Percentiles rank a stretch among this genome's conserved stretches.
Conservation (phyloP, 148 eudicot species). For the Simmondsia chinensis region DNA sequence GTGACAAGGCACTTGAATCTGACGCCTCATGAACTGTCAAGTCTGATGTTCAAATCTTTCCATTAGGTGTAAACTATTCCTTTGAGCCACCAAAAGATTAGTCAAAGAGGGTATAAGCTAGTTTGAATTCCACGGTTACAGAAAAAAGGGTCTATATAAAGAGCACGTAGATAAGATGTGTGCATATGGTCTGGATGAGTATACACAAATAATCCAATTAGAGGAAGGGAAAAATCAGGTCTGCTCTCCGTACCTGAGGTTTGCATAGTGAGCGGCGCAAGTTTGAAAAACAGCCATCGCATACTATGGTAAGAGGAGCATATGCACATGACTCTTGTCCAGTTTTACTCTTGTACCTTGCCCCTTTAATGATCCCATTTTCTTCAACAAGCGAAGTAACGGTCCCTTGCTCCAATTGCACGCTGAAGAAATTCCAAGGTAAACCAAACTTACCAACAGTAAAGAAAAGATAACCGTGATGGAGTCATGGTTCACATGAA, state of each 20-base stretch:
- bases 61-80: no score
- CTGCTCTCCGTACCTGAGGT: constrained; percentile 39
- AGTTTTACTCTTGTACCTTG: constrained; percentile 58
- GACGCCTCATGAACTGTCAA: no score
- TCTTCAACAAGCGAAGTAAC: constrained; percentile 80
- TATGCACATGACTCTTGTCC: constrained; percentile 53
- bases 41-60: no score
- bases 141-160: no score
- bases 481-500: no score
- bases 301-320: constrained; percentile 84
- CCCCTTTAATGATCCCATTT: constrained; percentile 64
- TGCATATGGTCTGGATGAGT: no score
- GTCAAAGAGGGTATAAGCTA: no score
- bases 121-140: no score
- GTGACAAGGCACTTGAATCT: no score
- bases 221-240: background rate
- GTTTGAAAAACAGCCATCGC: constrained; percentile 91
- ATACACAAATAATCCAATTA: background rate
- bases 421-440: constrained; percentile 31
- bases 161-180: no score
- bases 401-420: constrained; percentile 72
- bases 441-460: background rate
- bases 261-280: constrained; percentile 65
- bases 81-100: no score
- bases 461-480: no score